Percentiles rank a stretch among this genome's conserved stretches.
Evolutionary conservation across 208 protist genomes (phyloP).

Genomic region (Acanthamoeba triangularis): DNA sequence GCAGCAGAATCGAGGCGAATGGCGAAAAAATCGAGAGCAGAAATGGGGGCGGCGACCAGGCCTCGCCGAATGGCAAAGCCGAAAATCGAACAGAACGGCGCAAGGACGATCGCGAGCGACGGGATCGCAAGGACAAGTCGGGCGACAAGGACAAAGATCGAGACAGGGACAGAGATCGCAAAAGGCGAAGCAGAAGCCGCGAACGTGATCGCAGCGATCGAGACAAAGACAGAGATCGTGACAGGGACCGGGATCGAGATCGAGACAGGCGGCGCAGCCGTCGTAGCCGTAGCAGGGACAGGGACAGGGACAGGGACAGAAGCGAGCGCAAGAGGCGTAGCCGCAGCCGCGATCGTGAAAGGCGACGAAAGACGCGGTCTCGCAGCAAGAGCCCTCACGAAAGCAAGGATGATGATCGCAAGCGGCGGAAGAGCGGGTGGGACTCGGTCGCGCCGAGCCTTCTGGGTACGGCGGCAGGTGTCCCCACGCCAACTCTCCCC

Average conservation of each 20-base stretch:
- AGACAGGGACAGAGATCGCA: not conserved
- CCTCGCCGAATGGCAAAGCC: too few species aligned
- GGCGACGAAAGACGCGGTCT: not conserved
- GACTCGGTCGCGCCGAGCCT: not conserved
- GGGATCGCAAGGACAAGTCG: not conserved
- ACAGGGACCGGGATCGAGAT: conserved; percentile 17
- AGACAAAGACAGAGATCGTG: not conserved
- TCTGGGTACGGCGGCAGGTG: not conserved
- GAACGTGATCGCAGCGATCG: not conserved
- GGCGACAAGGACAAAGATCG: conserved; percentile 21
- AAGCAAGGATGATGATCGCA: not conserved
- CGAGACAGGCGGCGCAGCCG: not conserved
- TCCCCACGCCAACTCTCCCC: too few species aligned
- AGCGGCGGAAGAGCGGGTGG: conserved; percentile 62
- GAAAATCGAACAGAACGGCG: too few species aligned
- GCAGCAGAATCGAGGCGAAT: too few species aligned
- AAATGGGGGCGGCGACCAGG: too few species aligned
- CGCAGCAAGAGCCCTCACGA: conserved; percentile 4
- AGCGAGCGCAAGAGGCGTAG: conserved; percentile 1
- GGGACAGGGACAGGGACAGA: conserved; percentile 31
- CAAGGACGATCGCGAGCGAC: too few species aligned
- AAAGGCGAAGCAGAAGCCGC: not conserved
- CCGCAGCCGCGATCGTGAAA: conserved; percentile 23
- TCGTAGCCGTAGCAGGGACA: not conserved
- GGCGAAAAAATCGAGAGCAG: too few species aligned